Evolutionary conservation across 2,329 filamentous ascomycete genomes (phyloP).

Genomic region (Neofusicoccum umdonicola): DNA sequence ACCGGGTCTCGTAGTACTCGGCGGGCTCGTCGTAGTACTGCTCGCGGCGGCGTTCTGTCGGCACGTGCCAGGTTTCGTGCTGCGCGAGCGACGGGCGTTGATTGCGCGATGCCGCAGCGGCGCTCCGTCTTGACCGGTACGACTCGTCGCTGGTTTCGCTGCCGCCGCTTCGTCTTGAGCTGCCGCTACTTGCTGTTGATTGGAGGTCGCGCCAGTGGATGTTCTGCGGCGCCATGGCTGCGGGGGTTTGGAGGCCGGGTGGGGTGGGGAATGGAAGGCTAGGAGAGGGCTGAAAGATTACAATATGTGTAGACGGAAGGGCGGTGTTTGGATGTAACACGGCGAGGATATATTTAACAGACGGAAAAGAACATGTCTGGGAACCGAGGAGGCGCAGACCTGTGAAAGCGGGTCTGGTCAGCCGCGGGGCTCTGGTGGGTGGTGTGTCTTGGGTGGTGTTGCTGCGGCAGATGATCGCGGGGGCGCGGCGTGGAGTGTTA

Average conservation of each 20-base stretch:
- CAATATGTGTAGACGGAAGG: neutral
- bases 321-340: neutral
- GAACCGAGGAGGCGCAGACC: neutral
- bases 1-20: slow-evolving; percentile 31
- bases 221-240: slow-evolving; percentile 4
- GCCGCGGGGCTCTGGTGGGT: neutral
- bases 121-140: slow-evolving; percentile 31
- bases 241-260: neutral
- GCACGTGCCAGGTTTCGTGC: slow-evolving; percentile 31
- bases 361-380: neutral
- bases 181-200: slow-evolving; percentile 13
- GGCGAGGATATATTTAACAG: slow-evolving; percentile 12
- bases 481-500: slow-evolving; percentile 10
- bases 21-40: slow-evolving; percentile 24
- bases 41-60: slow-evolving; percentile 26
- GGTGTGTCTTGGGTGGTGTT: slow-evolving; percentile 2
- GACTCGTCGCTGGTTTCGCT: slow-evolving; percentile 28
- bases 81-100: slow-evolving; percentile 28
- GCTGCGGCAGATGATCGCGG: slow-evolving; percentile 15
- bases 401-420: neutral
- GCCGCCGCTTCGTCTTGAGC: slow-evolving; percentile 17
- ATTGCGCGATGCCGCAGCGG: slow-evolving; percentile 28
- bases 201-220: slow-evolving; percentile 15
- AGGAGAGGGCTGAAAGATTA: neutral
- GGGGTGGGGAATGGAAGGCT: neutral